Evolutionary conservation across 179 eudicot species (phyloP).

Genomic region (Pouteria campechiana): DNA sequence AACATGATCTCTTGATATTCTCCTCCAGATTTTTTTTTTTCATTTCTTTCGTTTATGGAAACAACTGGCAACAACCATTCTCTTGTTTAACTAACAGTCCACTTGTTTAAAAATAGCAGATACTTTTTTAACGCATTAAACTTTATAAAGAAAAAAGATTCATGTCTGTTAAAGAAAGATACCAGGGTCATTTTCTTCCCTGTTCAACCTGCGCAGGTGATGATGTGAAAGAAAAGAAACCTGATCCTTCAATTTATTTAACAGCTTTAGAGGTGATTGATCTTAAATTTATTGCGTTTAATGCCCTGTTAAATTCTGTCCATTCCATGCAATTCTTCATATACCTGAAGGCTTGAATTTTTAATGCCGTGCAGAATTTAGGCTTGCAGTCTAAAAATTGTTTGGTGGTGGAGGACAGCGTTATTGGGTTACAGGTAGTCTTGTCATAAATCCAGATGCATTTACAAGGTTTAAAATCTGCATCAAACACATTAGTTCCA

Average conservation of each 20-base stretch:
- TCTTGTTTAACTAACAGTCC: too few species aligned
- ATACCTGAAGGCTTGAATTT: neutral
- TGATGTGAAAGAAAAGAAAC: slow-evolving; percentile 97
- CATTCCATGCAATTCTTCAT: neutral
- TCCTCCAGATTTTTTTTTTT: too few species aligned
- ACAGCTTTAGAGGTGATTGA: slow-evolving; percentile 65
- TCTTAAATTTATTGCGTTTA: neutral
- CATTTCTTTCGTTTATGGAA: too few species aligned
- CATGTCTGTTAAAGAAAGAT: too few species aligned
- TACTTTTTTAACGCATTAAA: too few species aligned
- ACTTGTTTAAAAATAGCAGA: too few species aligned
- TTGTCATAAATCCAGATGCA: too few species aligned
- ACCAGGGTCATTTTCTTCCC: neutral
- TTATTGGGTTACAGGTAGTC: slow-evolving; percentile 95
- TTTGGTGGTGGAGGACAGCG: slow-evolving; percentile 90
- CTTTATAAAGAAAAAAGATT: too few species aligned
- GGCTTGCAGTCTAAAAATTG: slow-evolving; percentile 62
- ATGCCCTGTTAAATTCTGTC: neutral
- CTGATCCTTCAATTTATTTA: slow-evolving; percentile 83
- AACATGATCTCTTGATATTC: too few species aligned
- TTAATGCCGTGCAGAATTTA: slow-evolving; percentile 46
- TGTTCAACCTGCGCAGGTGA: slow-evolving; percentile 48
- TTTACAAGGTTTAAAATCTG: too few species aligned
- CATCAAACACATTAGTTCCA: too few species aligned
- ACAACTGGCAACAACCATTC: too few species aligned